These are phyloP conservation scores for Scalesia atractyloides DNA, from an alignment of 129 eudicot genomes.

Conservation along the genomic window DNA sequence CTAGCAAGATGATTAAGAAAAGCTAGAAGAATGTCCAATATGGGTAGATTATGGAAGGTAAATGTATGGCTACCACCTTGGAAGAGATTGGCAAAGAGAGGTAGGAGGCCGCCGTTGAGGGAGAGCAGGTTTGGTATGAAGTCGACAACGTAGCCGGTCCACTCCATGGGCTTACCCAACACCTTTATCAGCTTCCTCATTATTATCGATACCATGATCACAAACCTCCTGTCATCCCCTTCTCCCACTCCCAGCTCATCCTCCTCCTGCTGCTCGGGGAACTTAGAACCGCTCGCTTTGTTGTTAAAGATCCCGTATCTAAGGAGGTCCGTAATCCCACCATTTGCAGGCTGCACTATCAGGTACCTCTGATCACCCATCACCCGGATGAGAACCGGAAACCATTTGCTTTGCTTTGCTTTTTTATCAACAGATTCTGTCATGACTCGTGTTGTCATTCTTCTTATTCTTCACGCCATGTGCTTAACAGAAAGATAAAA, in stretches of 20 bases:
- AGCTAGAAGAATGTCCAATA: too few relatives aligned
- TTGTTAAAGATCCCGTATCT: slow-evolving; percentile 38
- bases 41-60: too few relatives aligned
- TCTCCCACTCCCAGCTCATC: slow-evolving; percentile 2
- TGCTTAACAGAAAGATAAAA: too few relatives aligned
- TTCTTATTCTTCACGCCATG: too few relatives aligned
- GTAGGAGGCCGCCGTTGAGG: slow-evolving; percentile 57
- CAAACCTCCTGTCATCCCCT: slow-evolving; percentile 59
- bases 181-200: slow-evolving; percentile 59
- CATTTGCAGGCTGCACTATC: slow-evolving; percentile 59
- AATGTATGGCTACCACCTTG: slow-evolving; percentile 62
- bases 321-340: slow-evolving; percentile 57
- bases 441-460: too few relatives aligned
- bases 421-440: too few relatives aligned
- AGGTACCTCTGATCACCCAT: slow-evolving; percentile 36
- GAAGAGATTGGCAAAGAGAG: slow-evolving; percentile 40
- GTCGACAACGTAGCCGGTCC: slow-evolving; percentile 63
- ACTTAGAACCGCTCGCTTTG: slow-evolving; percentile 45
- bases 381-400: too few relatives aligned
- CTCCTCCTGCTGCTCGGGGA: slow-evolving; percentile 36
- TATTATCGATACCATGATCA: slow-evolving; percentile 72
- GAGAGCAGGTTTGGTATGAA: slow-evolving; percentile 70
- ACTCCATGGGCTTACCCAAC: slow-evolving; percentile 67
- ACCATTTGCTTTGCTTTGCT: too few relatives aligned
- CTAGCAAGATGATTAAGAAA: too few relatives aligned